A percentile compares a stretch with the other conserved stretches of the same genome.
Evolutionary conservation across 129 eudicot genomes (phyloP).

Genomic region (Sambucus nigra): DNA sequence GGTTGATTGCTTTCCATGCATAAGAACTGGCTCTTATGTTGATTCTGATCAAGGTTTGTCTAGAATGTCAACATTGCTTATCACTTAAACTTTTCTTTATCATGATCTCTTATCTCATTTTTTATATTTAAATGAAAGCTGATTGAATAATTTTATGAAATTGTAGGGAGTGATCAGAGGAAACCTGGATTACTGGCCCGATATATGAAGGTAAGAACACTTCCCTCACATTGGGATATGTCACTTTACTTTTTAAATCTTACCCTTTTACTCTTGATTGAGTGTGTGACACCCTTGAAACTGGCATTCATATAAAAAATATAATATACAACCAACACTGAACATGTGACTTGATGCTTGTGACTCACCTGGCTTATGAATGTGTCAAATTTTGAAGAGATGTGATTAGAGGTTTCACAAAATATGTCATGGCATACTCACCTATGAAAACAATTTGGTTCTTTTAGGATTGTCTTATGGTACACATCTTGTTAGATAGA

Average conservation of each 20-base stretch:
- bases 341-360: not conserved
- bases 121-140: conserved; percentile 8
- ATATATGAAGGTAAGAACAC: conserved; percentile 79
- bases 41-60: conserved; percentile 55
- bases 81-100: not conserved
- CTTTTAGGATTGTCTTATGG: not conserved
- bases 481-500: not conserved
- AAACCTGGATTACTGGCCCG: conserved; percentile 73
- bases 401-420: not conserved
- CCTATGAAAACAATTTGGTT: not conserved
- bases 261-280: not conserved
- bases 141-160: conserved; percentile 4
- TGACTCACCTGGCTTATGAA: not conserved
- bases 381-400: not conserved
- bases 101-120: conserved; percentile 5
- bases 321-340: not conserved
- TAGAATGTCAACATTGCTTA: conserved; percentile 5
- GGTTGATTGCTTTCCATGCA: conserved; percentile 89
- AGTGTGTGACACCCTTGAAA: not conserved
- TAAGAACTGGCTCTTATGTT: conserved; percentile 41
- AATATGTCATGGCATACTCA: not conserved
- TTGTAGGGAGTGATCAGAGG: conserved; percentile 46
- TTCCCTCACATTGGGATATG: not conserved
- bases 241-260: not conserved
- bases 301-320: not conserved